Percentiles rank a stretch among this genome's conserved stretches.
phyloP scores from a whole-genome alignment of 129 eudicot genomes.

The Saposhnikovia divaricata region DNA sequence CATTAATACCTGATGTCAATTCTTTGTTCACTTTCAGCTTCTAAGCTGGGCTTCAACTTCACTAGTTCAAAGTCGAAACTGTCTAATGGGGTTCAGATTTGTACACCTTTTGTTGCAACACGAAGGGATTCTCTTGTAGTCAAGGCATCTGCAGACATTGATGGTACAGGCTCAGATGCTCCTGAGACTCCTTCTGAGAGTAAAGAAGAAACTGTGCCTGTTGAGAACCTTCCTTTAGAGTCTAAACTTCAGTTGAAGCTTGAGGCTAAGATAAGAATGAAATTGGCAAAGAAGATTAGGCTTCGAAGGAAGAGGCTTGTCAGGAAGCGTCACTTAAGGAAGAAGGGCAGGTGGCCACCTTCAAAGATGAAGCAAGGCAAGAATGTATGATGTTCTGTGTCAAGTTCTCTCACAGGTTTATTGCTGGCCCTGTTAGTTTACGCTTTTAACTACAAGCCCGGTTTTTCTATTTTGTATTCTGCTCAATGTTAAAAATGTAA shows the following conservation, averaged over 20 bases:
- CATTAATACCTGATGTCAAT: background rate
- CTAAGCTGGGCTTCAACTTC: slow-evolving; percentile 31
- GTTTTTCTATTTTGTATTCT: background rate
- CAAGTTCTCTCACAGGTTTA: background rate
- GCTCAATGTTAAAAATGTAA: background rate
- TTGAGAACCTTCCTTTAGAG: slow-evolving; percentile 9
- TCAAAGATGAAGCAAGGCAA: slow-evolving; percentile 95
- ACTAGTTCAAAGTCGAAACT: slow-evolving; percentile 16
- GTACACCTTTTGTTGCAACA: slow-evolving; percentile 22
- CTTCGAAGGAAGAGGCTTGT: slow-evolving; percentile 82
- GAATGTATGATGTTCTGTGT: slow-evolving; percentile 44
- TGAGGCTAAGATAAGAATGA: slow-evolving; percentile 22
- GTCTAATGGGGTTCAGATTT: slow-evolving; percentile 22
- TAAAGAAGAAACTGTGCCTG: slow-evolving; percentile 31
- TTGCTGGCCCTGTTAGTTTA: background rate
- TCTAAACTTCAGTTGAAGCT: slow-evolving; percentile 4
- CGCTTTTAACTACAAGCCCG: background rate
- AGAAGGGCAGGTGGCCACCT: slow-evolving; percentile 99
- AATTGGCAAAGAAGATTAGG: slow-evolving; percentile 77
- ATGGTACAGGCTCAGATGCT: slow-evolving; percentile 33
- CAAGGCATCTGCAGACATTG: slow-evolving; percentile 55
- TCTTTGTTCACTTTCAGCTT: slow-evolving; percentile 25
- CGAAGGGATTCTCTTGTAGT: slow-evolving; percentile 36
- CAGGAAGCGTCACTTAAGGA: slow-evolving; percentile 81
- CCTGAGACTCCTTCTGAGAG: slow-evolving; percentile 35